These are phyloP conservation scores for Eucalyptus victrix DNA, from an alignment of 345 rosid species.

Conservation along the genomic window DNA sequence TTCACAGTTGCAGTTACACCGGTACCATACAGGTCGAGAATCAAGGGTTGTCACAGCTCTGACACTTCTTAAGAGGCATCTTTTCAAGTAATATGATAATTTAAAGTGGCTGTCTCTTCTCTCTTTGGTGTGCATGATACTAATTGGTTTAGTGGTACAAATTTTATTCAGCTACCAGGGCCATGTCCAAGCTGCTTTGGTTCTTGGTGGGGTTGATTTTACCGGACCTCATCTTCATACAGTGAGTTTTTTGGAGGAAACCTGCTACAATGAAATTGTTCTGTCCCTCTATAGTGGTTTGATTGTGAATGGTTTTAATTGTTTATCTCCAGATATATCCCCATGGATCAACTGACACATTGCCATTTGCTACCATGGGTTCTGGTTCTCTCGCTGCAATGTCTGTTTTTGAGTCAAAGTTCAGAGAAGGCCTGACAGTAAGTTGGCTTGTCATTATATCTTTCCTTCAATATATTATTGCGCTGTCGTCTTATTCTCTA, in stretches of 20 bases:
- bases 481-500: not conserved
- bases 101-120: not conserved
- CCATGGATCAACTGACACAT: slow-evolving; percentile 10
- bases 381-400: slow-evolving; percentile 16
- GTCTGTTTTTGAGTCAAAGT: slow-evolving; percentile 12
- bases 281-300: not conserved
- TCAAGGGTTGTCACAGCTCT: slow-evolving; percentile 10
- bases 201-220: slow-evolving; percentile 10
- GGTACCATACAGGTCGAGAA: slow-evolving; percentile 6
- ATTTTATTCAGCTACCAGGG: slow-evolving; percentile 6
- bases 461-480: not conserved
- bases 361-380: slow-evolving; percentile 16
- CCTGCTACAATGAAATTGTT: not conserved
- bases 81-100: not conserved
- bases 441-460: not conserved
- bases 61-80: slow-evolving; percentile 4
- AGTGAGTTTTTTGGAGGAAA: not conserved
- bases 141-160: not conserved
- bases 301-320: not conserved
- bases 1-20: slow-evolving; percentile 6
- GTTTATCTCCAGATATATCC: slow-evolving; percentile 3
- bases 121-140: not conserved
- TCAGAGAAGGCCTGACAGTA: slow-evolving; percentile 6
- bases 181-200: slow-evolving; percentile 6
- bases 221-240: slow-evolving; percentile 13